Evolutionary conservation across 176 grass and related monocot genomes (phyloP), one percentile per base, ranked within the genome.

Genomic region (Carex littledalei): DNA sequence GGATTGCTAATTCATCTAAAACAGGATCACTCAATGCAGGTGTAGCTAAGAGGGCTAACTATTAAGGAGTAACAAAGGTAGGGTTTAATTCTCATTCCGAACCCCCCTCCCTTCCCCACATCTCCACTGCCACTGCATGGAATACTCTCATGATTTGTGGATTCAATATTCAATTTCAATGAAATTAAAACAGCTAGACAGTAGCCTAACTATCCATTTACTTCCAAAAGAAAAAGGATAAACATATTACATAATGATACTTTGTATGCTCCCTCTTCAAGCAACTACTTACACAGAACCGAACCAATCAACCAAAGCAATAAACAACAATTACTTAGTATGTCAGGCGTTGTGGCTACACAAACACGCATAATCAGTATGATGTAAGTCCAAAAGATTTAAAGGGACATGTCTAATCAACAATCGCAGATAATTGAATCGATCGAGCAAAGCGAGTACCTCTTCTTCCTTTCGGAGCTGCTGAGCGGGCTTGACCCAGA

Each of bases 391-490:
- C 10, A 22, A 12, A 10, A 12, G 0, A 64, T 10, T 64, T 29
- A 61, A 13, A 64, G 8, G 22, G 62, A 29, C 5, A 20, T 24
- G 14, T 10, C 22, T 67, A 69, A 15, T 26, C 20, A 76, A 76
- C 20, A 31, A 54, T 8, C 14, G 0, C 8, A 56, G 50, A 16
- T 32, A 78, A 78, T 78, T 78, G 9, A 56, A 78, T 56, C 24
- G 12, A 55, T 24, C 22, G 65, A 16, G 29, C 6, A 22, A 22
- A 60, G 5, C 54, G 39, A 57, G 37, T 57, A 98, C 96, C 93
- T 99, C 88, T 87, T 91, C 89, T 89, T 99, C 91, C 93, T 84
- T 95, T 84, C 87, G 89, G 84, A 92, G 93, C 64, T 95, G 22
- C 21, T 85, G 86, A 16, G 90, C 88, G 14, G 96, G 96, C 81